Evolutionary conservation across 2,329 filamentous ascomycete genomes (phyloP), one percentile per base, ranked within the genome.

Genomic region (Diaporthe nobilis): DNA sequence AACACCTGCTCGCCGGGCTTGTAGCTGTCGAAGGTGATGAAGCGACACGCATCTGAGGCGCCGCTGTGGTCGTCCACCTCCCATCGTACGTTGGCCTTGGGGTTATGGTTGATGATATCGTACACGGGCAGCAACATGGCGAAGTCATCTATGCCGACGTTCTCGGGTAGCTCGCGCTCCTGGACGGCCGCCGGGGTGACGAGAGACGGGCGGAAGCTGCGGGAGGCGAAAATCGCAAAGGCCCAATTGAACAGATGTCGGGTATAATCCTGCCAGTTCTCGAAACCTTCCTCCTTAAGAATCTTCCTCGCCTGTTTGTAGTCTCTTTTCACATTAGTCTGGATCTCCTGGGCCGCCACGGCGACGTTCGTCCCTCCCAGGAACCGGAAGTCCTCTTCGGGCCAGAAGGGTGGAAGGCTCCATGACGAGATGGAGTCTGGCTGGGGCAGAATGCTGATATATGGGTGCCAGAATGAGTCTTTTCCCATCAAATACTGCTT

Each of bases 71-170:
- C 85, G 4, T 72, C 72, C 13, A 70, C 75, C 39, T 49, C 25
- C 93, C 93, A 95, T 57, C 86, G 83, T 1, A 92, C 88, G 57
- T 87, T 84, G 0, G 91, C 88, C 28, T 88, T 84, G 65, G 92
- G 92, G 71, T 90, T 89, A 80, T 95, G 94, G 80, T 95, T 95
- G 15, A 90, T 91, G 39, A 95, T 87, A 80, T 95, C 94, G 74
- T 94, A 89, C 4, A 95, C 85, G 1, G 94, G 94, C 47, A 95
- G 86, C 7, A 95, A 85, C 10, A 95, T 87, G 1, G 92, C 93
- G 75, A 94, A 92, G 79, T 91, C 90, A 71, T 93, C 90, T 5
- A 87, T 81, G 7, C 84, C 81, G 68, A 87, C 86, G 44, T 84
- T 84, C 4, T 79, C 71, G 3, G 83, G 80, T 44, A 81, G 77